Percentiles rank a stretch among this genome's conserved stretches.
Conservation (phyloP, 305 asterid species). For the Fraxinus greggii region DNA sequence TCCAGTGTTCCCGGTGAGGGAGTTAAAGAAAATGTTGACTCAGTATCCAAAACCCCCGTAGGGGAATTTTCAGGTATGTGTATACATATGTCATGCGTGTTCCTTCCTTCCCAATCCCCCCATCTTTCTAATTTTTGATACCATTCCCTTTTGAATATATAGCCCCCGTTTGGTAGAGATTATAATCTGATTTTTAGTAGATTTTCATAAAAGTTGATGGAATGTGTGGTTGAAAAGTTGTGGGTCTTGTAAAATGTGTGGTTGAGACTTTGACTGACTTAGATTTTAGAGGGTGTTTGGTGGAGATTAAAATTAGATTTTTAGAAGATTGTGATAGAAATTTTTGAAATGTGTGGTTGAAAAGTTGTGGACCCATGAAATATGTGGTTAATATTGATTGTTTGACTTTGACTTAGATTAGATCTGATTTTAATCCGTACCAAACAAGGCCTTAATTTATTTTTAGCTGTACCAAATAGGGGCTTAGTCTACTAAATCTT, state of each 20-base stretch:
- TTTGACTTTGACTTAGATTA: background rate
- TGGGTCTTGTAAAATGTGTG: background rate
- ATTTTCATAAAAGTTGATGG: background rate
- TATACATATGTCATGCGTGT: background rate
- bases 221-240: background rate
- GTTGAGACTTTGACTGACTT: too few species aligned
- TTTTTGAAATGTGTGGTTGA: background rate
- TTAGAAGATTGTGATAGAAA: too few species aligned
- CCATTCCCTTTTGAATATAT: background rate
- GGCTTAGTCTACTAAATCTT: background rate
- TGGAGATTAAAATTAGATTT: background rate
- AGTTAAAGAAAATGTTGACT: slow-evolving; percentile 34
- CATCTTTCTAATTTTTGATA: slow-evolving; percentile 3
- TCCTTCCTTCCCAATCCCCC: background rate
- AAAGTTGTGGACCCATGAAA: background rate
- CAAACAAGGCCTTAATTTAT: too few species aligned
- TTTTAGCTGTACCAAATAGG: background rate
- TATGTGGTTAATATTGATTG: background rate
- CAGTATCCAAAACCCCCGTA: slow-evolving; percentile 33
- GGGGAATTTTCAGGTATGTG: slow-evolving; percentile 44
- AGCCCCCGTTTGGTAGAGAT: background rate
- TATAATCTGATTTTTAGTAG: too few species aligned
- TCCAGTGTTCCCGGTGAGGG: slow-evolving; percentile 35
- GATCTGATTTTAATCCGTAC: too few species aligned
- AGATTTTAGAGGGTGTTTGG: too few species aligned